Evolutionary conservation across 2,329 filamentous ascomycete species (phyloP), one percentile per base, ranked within the genome.

Genomic region (Bipolaris cookei): DNA sequence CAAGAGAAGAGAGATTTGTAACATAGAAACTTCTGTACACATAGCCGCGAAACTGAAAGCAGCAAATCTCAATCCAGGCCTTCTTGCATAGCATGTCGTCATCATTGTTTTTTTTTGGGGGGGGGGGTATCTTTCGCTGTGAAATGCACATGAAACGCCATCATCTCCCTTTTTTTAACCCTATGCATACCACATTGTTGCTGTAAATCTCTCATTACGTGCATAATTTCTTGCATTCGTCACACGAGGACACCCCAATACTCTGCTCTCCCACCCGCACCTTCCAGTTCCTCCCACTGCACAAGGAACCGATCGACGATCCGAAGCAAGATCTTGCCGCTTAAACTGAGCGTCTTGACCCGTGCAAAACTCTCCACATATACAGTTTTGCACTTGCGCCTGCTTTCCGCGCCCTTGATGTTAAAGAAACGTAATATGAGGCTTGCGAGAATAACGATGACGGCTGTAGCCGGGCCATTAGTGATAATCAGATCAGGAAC

Each of bases 281-380:
- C 72, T 1, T 84, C 86, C 39, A 95, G 79, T 53, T 80, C 77
- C 56, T 86, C 82, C 83, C 94, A 95, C 80, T 97, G 93, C 54
- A 96, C 92, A 50, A 96, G 75, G 69, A 96, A 90, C 46, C 88
- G 79, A 76, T 96, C 91, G 45, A 90, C 90, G 38, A 96, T 77
- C 43, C 81, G 78, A 1, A 89, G 77, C 55, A 99, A 80, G 35
- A 98, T 78, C 72, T 86, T 88, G 0, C 94, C 95, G 35, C 91
- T 96, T 57, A 97, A 76, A 78, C 94, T 98, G 63, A 98, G 77
- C 11, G 86, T 88, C 63, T 84, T 88, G 14, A 96, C 90, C 14
- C 95, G 84, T 2, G 95, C 94, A 89, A 93, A 97, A 18, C 90
- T 95, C 81, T 99, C 95, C 25, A 97, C 85, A 74, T 95, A 99